Conservation (phyloP, 805 yeast species). For the Yarrowia sp. region DNA sequence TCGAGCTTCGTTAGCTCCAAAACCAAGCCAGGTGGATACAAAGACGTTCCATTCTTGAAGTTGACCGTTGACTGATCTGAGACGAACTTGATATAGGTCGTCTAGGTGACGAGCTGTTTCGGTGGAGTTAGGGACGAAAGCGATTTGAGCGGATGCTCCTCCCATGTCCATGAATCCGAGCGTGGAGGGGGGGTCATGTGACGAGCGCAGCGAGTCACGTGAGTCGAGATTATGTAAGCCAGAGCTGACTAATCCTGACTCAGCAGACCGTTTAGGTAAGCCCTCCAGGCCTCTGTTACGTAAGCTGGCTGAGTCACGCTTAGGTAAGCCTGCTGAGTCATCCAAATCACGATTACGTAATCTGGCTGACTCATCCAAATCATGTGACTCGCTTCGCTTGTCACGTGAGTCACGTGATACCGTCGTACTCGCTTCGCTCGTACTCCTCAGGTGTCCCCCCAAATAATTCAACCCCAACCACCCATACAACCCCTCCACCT, state of each 20-base stretch:
- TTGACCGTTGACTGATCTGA: slow-evolving; percentile 57
- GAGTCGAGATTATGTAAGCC: neutral
- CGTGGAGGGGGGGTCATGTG: too few relatives aligned
- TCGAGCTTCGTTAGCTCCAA: slow-evolving; percentile 94
- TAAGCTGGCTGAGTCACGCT: too few relatives aligned
- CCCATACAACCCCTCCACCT: slow-evolving; percentile 91
- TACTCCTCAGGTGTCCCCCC: slow-evolving; percentile 51
- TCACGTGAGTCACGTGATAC: slow-evolving; percentile 36
- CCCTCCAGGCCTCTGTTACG: too few relatives aligned
- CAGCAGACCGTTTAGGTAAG: too few relatives aligned
- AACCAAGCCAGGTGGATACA: slow-evolving; percentile 96
- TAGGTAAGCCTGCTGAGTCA: too few relatives aligned
- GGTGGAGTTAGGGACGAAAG: slow-evolving; percentile 74
- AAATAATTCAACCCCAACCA: slow-evolving; percentile 92
- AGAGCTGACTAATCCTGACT: too few relatives aligned
- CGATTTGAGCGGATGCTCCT: slow-evolving; percentile 95
- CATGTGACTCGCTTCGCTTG: neutral
- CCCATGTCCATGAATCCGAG: slow-evolving; percentile 99
- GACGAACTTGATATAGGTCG: slow-evolving; percentile 63
- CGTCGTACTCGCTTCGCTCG: too few relatives aligned
- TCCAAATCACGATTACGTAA: too few relatives aligned
- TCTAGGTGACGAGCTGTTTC: slow-evolving; percentile 66
- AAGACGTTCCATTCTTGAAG: slow-evolving; percentile 67
- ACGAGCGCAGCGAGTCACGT: slow-evolving; percentile 35
- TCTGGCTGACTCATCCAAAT: neutral